These are phyloP conservation scores for Globisporangium ultimum DNA, from an alignment of 352 stramenopile species.

Conservation along the genomic window DNA sequence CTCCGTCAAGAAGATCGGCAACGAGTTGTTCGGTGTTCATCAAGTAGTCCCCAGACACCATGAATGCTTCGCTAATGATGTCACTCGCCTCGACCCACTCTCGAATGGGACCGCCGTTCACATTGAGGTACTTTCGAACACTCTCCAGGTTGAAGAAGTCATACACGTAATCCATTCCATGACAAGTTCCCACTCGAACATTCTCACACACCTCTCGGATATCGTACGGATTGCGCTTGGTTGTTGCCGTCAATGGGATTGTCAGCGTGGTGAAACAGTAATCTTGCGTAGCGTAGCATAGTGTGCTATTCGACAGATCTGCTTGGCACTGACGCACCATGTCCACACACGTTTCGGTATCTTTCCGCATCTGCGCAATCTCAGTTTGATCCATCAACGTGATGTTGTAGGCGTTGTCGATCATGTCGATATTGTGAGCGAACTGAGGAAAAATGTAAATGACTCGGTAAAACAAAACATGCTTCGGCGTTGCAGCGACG, in stretches of 20 bases:
- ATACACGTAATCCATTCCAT: constrained; percentile 2
- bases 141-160: constrained; percentile 1
- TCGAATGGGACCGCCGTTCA: constrained; percentile 29
- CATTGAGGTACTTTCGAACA: constrained; percentile 10
- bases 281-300: background rate
- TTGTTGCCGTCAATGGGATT: background rate
- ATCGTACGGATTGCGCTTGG: constrained; percentile 54
- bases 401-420: constrained; percentile 37
- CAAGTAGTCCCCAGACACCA: constrained; percentile 69
- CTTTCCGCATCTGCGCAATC: constrained; percentile 16
- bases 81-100: constrained; percentile 92
- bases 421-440: constrained; percentile 27
- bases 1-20: constrained; percentile 78
- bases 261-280: background rate
- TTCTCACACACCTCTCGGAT: constrained; percentile 25
- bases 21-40: constrained; percentile 87
- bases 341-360: constrained; percentile 14
- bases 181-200: background rate
- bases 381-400: constrained; percentile 18
- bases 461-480: background rate
- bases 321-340: constrained; percentile 1
- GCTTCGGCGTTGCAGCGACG: background rate
- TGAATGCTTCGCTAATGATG: constrained; percentile 88
- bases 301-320: background rate
- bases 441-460: constrained; percentile 8